These are phyloP conservation scores for Penicillium samsonianum DNA, from an alignment of 495 filamentous ascomycete species.

Conservation along the genomic window DNA sequence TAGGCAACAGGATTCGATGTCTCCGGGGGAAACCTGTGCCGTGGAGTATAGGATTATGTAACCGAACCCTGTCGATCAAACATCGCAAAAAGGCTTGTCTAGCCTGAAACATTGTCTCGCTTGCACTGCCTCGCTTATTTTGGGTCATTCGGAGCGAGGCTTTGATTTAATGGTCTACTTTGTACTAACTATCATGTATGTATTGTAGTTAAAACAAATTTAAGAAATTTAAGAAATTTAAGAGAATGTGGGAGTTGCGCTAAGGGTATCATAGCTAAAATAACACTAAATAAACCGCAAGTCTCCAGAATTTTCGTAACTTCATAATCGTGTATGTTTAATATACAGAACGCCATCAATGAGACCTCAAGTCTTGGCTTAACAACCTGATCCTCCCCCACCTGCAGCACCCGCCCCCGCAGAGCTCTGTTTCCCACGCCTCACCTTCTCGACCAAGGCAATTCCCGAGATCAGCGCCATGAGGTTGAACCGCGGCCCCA, in stretches of 20 bases:
- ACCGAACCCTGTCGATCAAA: conserved; percentile 36
- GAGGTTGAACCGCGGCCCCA: conserved; percentile 21
- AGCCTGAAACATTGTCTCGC: conserved; percentile 25
- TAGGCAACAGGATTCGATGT: conserved; percentile 30
- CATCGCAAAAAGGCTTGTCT: conserved; percentile 28
- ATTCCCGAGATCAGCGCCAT: conserved; percentile 28
- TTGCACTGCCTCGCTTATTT: conserved; percentile 20
- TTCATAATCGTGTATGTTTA: conserved; percentile 4
- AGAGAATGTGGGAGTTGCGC: background rate
- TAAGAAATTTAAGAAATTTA: background rate
- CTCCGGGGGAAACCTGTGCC: background rate
- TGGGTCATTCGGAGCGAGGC: background rate
- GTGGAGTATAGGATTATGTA: conserved; percentile 22
- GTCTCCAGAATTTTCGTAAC: background rate
- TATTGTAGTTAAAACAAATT: background rate
- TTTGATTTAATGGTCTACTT: background rate
- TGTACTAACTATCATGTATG: too few relatives aligned
- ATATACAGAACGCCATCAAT: background rate
- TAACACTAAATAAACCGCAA: background rate
- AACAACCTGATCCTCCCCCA: conserved; percentile 13
- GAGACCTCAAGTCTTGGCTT: conserved; percentile 4
- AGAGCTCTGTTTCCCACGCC: conserved; percentile 7
- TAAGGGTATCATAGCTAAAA: background rate
- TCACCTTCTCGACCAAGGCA: conserved; percentile 21
- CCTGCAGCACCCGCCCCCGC: conserved; percentile 8